Evolutionary conservation across 257 asterid species (phyloP), one percentile per base, ranked within the genome.

Genomic region (Prunella vulgaris): DNA sequence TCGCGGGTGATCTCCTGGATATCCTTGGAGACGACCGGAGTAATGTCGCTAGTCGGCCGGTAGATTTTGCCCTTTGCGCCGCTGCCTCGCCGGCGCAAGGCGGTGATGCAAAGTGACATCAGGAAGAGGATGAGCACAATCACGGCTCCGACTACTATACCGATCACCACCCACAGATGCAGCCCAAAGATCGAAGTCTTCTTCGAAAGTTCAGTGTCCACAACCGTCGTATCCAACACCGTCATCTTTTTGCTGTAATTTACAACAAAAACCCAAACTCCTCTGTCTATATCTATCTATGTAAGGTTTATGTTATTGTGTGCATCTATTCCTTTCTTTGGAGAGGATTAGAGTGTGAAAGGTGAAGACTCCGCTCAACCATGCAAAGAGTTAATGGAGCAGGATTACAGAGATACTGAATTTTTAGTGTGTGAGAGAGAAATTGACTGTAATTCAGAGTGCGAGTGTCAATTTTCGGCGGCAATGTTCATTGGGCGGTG

Each of bases 121-220:
- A 90, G 81, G 62, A 93, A 85, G 12, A 93, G 81, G 22, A 90
- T 80, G 14, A 93, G 84, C 57, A 90, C 96, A 74, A 93, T 86
- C 49, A 87, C 89, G 9, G 76, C 97, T 67, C 98, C 98, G 13
- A 85, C 86, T 58, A 88, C 78, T 67, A 93, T 84, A 62, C 98
- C 98, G 57, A 93, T 90, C 44, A 93, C 95, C 49, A 83, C 93
- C 96, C 96, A 86, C 20, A 93, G 83, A 38, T 79, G 88, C 67
- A 93, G 78, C 44, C 97, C 96, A 27, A 90, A 93, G 63, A 93
- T 87, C 76, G 92, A 84, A 21, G 97, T 90, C 49, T 74, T 81
- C 77, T 88, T 88, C 28, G 97, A 88, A 15, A 93, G 80, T 81
- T 88, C 83, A 18, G 75, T 78, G 80, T 90, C 81, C 68, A 83